Percentiles rank a stretch among this genome's conserved stretches.
These are phyloP conservation scores for Tuber magnatum DNA, from an alignment of 495 filamentous ascomycete genomes.

Conservation along the genomic window DNA sequence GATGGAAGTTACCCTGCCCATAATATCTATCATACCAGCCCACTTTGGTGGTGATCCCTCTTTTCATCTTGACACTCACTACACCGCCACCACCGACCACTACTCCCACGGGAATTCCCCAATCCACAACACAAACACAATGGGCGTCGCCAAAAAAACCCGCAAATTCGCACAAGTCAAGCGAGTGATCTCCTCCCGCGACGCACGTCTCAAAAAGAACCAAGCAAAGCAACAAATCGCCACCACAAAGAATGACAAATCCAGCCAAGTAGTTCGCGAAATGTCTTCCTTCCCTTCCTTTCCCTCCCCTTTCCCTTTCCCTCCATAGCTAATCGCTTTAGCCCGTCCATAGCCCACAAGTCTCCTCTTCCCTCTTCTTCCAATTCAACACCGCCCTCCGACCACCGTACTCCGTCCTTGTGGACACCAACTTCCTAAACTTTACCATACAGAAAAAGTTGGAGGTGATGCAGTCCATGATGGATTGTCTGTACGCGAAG, in stretches of 20 bases:
- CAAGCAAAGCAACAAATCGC: conserved; percentile 49
- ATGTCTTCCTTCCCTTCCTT: conserved; percentile 46
- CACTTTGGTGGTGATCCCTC: not conserved
- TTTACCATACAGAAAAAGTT: conserved; percentile 88
- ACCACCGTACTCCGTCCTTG: conserved; percentile 78
- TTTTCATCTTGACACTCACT: not conserved
- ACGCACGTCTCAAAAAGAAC: conserved; percentile 56
- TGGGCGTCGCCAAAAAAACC: conserved; percentile 59
- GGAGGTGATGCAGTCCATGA: conserved; percentile 75
- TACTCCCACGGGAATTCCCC: conserved; percentile 9
- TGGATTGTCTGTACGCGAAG: conserved; percentile 69
- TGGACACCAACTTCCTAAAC: conserved; percentile 90
- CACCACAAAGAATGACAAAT: conserved; percentile 51
- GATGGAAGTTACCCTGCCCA: not conserved
- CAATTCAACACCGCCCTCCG: conserved; percentile 83
- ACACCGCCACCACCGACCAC: not conserved
- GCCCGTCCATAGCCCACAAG: conserved; percentile 54
- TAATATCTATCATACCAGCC: not conserved
- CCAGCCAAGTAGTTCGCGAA: conserved; percentile 56
- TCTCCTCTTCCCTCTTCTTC: conserved; percentile 86
- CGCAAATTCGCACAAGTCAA: conserved; percentile 61
- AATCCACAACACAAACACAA: conserved; percentile 39
- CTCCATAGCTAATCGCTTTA: conserved; percentile 37
- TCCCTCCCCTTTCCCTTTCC: not conserved
- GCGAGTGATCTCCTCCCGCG: conserved; percentile 55